phyloP scores from a whole-genome alignment of 768 basidiomycete genomes.

The Kwoniella dejecticola region DNA sequence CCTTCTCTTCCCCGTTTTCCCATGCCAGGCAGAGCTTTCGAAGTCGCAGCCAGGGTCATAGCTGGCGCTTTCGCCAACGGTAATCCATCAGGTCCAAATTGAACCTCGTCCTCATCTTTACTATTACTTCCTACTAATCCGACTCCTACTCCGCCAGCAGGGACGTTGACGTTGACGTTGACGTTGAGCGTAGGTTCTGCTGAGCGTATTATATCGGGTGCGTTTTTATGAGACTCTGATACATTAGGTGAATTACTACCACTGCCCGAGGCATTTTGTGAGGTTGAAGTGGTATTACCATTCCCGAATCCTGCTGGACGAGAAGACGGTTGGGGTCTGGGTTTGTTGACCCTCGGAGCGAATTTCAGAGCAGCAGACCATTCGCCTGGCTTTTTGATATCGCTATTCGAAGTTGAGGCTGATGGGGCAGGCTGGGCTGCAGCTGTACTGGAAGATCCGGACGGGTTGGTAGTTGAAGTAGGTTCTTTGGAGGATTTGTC shows the following conservation, averaged over 20 bases:
- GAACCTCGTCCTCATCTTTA: slow-evolving; percentile 24
- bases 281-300: slow-evolving; percentile 4
- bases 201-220: slow-evolving; percentile 25
- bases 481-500: too few relatives aligned
- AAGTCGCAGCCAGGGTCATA: slow-evolving; percentile 45
- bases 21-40: slow-evolving; percentile 10
- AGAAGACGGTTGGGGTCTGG: slow-evolving; percentile 23
- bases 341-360: slow-evolving; percentile 47
- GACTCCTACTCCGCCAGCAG: not conserved
- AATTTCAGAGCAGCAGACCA: slow-evolving; percentile 51
- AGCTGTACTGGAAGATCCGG: not conserved
- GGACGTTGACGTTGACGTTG: too few relatives aligned
- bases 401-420: too few relatives aligned
- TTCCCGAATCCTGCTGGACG: slow-evolving; percentile 20
- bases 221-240: not conserved
- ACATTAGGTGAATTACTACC: not conserved
- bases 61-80: slow-evolving; percentile 50
- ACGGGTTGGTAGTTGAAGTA: too few relatives aligned
- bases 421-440: not conserved
- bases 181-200: slow-evolving; percentile 14
- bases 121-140: not conserved
- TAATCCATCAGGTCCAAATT: slow-evolving; percentile 43
- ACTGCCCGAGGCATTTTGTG: slow-evolving; percentile 5
- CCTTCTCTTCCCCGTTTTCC: slow-evolving; percentile 27
- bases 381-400: slow-evolving; percentile 24